Conservation (phyloP, 2,329 filamentous ascomycete species). For the Penicillium brevicompactum region DNA sequence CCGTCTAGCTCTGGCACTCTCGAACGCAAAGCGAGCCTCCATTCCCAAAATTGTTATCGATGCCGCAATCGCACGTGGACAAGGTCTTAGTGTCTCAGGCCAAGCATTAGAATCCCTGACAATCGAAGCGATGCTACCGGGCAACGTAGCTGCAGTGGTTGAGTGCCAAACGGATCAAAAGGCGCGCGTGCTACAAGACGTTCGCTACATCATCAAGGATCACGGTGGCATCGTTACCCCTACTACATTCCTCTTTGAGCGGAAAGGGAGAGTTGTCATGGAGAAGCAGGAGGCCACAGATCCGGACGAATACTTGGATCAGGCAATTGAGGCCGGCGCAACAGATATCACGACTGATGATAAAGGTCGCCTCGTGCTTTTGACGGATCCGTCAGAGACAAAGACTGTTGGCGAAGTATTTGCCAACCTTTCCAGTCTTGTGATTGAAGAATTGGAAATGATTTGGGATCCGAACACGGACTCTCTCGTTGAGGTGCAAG, state of each 20-base stretch:
- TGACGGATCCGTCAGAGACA: conserved; percentile 67
- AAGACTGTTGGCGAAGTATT: conserved; percentile 66
- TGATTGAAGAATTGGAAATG: conserved; percentile 75
- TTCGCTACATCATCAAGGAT: conserved; percentile 72
- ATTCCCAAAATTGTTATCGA: conserved; percentile 86
- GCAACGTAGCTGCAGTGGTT: conserved; percentile 73
- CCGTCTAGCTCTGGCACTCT: conserved; percentile 71
- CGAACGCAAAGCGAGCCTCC: conserved; percentile 79
- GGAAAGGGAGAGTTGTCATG: conserved; percentile 74
- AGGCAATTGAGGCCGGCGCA: conserved; percentile 81
- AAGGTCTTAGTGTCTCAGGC: conserved; percentile 77
- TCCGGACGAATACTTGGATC: conserved; percentile 75
- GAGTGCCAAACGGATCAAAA: conserved; percentile 86
- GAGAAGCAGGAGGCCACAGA: conserved; percentile 58
- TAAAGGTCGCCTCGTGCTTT: conserved; percentile 71
- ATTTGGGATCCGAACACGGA: conserved; percentile 84
- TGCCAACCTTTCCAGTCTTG: conserved; percentile 63
- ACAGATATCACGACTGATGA: conserved; percentile 58
- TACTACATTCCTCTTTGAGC: conserved; percentile 82
- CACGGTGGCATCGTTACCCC: conserved; percentile 70
- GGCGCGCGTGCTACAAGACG: conserved; percentile 69
- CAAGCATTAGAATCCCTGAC: conserved; percentile 74
- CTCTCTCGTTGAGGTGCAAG: conserved; percentile 66
- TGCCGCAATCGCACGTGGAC: conserved; percentile 80
- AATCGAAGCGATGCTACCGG: conserved; percentile 78